Conservation (phyloP, 495 filamentous ascomycete species). For the Geopyxis carbonaria region DNA sequence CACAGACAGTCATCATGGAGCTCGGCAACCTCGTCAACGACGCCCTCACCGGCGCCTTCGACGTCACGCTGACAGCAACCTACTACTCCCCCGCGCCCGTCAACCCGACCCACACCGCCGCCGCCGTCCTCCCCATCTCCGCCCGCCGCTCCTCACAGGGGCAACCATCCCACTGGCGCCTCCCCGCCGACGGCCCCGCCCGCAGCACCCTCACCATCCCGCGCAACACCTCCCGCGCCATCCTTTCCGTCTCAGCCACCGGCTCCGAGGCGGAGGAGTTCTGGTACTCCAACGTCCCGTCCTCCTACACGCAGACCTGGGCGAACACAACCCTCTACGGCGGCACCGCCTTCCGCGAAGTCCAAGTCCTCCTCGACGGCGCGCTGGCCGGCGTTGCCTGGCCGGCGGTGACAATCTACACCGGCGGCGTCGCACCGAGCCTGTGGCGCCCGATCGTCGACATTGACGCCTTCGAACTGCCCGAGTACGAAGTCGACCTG, state of each 20-base stretch:
- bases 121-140: constrained; percentile 64
- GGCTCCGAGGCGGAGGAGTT: constrained; percentile 72
- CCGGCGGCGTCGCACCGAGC: constrained; percentile 65
- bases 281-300: constrained; percentile 75
- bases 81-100: constrained; percentile 38
- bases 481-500: constrained; percentile 70
- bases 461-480: constrained; percentile 67
- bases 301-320: constrained; percentile 46
- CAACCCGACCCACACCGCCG: constrained; percentile 33
- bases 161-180: constrained; percentile 45
- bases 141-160: constrained; percentile 35
- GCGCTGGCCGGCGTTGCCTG: constrained; percentile 60
- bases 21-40: constrained; percentile 60
- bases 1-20: constrained; percentile 69
- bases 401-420: constrained; percentile 81
- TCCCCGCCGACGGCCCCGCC: constrained; percentile 47
- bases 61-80: constrained; percentile 62
- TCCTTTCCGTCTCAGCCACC: constrained; percentile 59
- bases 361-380: constrained; percentile 65
- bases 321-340: constrained; percentile 45
- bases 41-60: constrained; percentile 63
- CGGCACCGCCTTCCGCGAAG: constrained; percentile 62
- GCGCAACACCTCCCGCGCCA: constrained; percentile 45
- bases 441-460: constrained; percentile 77
- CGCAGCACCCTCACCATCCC: constrained; percentile 35